phyloP scores from a whole-genome alignment of 1,139 yeast genomes.

The Geotrichum macrosporum region DNA sequence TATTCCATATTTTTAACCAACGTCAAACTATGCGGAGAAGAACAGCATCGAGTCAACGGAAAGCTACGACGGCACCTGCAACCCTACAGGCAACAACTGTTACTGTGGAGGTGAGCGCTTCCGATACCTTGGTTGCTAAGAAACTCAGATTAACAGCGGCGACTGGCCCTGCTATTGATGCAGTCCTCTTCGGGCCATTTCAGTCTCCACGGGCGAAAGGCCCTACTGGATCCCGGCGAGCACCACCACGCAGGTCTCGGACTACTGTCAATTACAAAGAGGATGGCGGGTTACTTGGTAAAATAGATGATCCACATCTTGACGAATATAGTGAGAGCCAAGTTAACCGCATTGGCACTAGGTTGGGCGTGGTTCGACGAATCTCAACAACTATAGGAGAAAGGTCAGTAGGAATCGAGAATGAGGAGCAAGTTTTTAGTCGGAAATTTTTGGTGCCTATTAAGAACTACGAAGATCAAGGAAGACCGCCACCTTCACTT shows the following conservation, averaged over 20 bases:
- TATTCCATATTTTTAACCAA: no score
- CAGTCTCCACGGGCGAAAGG: slow-evolving; percentile 13
- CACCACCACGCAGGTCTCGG: slow-evolving; percentile 15
- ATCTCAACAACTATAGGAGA: neutral
- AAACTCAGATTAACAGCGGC: slow-evolving; percentile 1
- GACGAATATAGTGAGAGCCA: slow-evolving; percentile 4
- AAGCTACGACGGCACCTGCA: no score
- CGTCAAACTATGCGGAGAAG: no score
- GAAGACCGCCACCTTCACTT: slow-evolving; percentile 65
- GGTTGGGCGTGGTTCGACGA: slow-evolving; percentile 13
- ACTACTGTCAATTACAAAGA: slow-evolving; percentile 19
- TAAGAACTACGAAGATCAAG: slow-evolving; percentile 29
- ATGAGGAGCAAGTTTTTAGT: neutral
- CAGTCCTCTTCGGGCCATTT: slow-evolving; percentile 7
- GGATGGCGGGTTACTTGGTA: slow-evolving; percentile 11
- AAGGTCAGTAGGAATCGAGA: neutral
- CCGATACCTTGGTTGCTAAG: slow-evolving; percentile 1
- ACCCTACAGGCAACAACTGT: no score
- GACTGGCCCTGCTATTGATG: neutral
- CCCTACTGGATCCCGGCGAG: slow-evolving; percentile 12
- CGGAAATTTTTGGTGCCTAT: slow-evolving; percentile 40
- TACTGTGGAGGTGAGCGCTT: no score
- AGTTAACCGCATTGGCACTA: slow-evolving; percentile 11
- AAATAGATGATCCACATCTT: neutral
- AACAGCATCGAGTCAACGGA: no score